Percentiles rank a stretch among this genome's conserved stretches.
Conservation (phyloP, 192 early-diverging fungal genomes). For the Backusella luteola region DNA sequence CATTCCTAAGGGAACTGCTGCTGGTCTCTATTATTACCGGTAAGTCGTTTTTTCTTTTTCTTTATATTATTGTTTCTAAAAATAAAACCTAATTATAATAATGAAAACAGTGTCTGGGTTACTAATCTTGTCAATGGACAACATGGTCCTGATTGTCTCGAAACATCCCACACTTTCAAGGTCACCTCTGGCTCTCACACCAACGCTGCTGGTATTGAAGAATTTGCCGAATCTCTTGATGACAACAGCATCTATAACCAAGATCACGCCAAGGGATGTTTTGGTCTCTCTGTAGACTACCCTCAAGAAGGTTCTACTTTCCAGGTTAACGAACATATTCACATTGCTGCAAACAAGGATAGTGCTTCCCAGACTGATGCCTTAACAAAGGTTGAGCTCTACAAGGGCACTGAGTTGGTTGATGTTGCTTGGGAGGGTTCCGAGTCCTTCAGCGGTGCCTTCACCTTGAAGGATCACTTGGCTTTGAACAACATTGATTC, state of each 20-base stretch:
- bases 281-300: conserved; percentile 32
- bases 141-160: conserved; percentile 36
- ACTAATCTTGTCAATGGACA: conserved; percentile 30
- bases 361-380: conserved; percentile 29
- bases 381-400: conserved; percentile 29
- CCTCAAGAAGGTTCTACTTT: conserved; percentile 20
- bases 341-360: conserved; percentile 21
- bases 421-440: conserved; percentile 19
- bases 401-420: conserved; percentile 24
- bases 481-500: conserved; percentile 5
- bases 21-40: conserved; percentile 40
- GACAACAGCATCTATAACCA: conserved; percentile 25
- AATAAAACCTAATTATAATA: background rate
- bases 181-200: conserved; percentile 24
- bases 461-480: conserved; percentile 35
- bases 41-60: background rate
- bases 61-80: background rate
- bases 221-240: conserved; percentile 19
- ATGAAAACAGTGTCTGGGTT: conserved; percentile 29
- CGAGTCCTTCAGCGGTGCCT: conserved; percentile 20
- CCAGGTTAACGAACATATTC: conserved; percentile 19
- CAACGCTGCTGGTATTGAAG: conserved; percentile 21
- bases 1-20: conserved; percentile 21
- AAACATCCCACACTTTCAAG: conserved; percentile 37
- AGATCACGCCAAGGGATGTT: conserved; percentile 32